These are phyloP conservation scores for Lolium rigidum DNA, from an alignment of 176 grass and related monocot genomes.

Conservation along the genomic window DNA sequence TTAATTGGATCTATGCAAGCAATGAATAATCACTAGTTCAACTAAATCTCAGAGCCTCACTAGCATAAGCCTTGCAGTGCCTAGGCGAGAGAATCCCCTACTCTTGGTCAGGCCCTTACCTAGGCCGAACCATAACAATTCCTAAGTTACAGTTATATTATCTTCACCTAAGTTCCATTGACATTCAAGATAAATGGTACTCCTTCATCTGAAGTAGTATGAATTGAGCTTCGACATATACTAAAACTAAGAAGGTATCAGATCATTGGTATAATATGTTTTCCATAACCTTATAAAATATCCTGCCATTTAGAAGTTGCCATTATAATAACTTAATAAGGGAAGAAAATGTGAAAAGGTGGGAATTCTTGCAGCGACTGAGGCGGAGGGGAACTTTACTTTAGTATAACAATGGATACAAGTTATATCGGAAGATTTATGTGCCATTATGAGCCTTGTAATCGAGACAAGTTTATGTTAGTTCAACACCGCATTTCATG, in stretches of 20 bases:
- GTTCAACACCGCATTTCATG: not conserved
- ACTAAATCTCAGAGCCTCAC: not conserved
- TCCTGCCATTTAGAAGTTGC: not conserved
- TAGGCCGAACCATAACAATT: not conserved
- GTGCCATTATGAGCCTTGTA: not conserved
- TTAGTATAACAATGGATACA: not conserved
- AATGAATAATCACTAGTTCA: not conserved
- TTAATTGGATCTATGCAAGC: not conserved
- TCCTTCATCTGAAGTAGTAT: not conserved
- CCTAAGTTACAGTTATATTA: not conserved
- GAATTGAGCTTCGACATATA: not conserved
- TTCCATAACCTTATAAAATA: not conserved
- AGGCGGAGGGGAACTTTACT: not conserved
- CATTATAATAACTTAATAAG: not conserved
- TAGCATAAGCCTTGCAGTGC: not conserved
- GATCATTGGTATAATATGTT: not conserved
- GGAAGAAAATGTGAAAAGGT: not conserved
- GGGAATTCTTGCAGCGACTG: slow-evolving; percentile 11
- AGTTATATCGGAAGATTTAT: not conserved
- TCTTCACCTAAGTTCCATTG: not conserved
- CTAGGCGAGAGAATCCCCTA: not conserved
- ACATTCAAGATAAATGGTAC: not conserved
- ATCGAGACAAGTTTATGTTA: not conserved
- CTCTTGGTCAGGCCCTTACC: not conserved
- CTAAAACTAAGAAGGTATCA: not conserved